These are phyloP conservation scores for Cyclocybe cylindracea DNA, from an alignment of 768 basidiomycete genomes.

Conservation along the genomic window DNA sequence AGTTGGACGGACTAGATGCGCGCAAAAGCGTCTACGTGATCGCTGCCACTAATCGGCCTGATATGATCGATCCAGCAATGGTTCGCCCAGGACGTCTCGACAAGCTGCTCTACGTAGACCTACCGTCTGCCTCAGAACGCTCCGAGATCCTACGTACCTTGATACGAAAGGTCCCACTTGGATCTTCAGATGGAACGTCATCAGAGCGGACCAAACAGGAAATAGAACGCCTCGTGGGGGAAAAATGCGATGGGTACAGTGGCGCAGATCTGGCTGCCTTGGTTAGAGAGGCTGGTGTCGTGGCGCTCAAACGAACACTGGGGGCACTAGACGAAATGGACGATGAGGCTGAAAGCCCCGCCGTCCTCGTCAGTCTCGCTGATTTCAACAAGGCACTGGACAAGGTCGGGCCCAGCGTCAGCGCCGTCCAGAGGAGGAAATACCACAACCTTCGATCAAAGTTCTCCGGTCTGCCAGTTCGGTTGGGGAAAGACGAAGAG, in stretches of 20 bases:
- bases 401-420: constrained; percentile 89
- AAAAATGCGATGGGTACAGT: constrained; percentile 82
- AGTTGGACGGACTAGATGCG: constrained; percentile 88
- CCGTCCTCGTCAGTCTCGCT: constrained; percentile 51
- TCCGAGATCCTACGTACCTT: constrained; percentile 84
- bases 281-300: constrained; percentile 87
- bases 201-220: constrained; percentile 22
- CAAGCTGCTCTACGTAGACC: constrained; percentile 91
- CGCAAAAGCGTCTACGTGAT: constrained; percentile 91
- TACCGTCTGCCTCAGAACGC: constrained; percentile 73
- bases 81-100: constrained; percentile 94
- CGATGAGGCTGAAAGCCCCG: constrained; percentile 25
- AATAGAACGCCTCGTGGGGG: constrained; percentile 50
- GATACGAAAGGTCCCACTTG: constrained; percentile 69
- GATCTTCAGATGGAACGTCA: constrained; percentile 15
- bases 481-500: constrained; percentile 45
- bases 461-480: constrained; percentile 77
- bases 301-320: constrained; percentile 69
- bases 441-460: constrained; percentile 82
- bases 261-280: constrained; percentile 90
- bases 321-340: constrained; percentile 71
- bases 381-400: constrained; percentile 78
- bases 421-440: constrained; percentile 71
- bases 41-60: constrained; percentile 92
- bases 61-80: constrained; percentile 99